Percentiles rank a stretch among this genome's conserved stretches.
These are phyloP conservation scores for Pseudogymnoascus sp. DNA, from an alignment of 2,329 filamentous ascomycete species.

Conservation along the genomic window DNA sequence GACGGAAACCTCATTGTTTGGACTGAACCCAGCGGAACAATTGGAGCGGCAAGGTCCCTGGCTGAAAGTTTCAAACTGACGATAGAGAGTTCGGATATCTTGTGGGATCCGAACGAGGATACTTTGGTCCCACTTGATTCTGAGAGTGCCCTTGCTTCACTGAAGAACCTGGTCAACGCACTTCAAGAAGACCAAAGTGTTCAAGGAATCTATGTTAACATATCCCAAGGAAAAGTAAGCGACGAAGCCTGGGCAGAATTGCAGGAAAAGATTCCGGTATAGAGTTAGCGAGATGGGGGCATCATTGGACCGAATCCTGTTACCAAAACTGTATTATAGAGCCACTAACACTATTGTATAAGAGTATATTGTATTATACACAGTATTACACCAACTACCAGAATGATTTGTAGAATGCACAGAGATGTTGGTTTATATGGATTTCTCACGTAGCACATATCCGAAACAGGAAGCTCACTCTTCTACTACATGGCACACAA, in stretches of 20 bases:
- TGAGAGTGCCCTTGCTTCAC: slow-evolving; percentile 42
- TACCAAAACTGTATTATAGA: background rate
- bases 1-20: slow-evolving; percentile 64
- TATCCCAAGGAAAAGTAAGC: slow-evolving; percentile 39
- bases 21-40: slow-evolving; percentile 58
- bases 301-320: background rate
- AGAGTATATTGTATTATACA: background rate
- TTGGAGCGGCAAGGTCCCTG: slow-evolving; percentile 55
- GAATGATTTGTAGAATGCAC: background rate
- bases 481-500: background rate
- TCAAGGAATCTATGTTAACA: slow-evolving; percentile 72
- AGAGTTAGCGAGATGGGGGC: slow-evolving; percentile 5
- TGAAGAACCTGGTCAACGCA: slow-evolving; percentile 51
- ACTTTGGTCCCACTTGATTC: slow-evolving; percentile 58
- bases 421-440: background rate
- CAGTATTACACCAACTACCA: background rate
- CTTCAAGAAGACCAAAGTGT: slow-evolving; percentile 63
- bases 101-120: slow-evolving; percentile 78
- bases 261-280: slow-evolving; percentile 42
- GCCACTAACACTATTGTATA: background rate
- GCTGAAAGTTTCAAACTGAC: slow-evolving; percentile 54
- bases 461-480: background rate
- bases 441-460: background rate
- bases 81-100: slow-evolving; percentile 67
- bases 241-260: slow-evolving; percentile 48